Evolutionary conservation across 1,284 basidiomycete species (phyloP).

Genomic region (Boletus chippewaensis): DNA sequence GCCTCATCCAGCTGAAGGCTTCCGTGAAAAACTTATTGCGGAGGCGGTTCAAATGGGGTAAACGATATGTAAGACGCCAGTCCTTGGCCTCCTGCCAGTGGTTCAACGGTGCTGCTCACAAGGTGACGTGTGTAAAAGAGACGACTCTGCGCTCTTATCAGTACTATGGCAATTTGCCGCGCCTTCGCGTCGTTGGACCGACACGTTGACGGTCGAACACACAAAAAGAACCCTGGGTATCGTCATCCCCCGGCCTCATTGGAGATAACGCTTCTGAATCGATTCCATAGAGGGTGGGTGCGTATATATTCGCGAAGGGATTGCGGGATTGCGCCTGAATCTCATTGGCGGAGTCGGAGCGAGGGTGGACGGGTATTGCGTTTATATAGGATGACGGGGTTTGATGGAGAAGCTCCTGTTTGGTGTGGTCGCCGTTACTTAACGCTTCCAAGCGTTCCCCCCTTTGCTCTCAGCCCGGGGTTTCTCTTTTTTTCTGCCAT

Average conservation of each 20-base stretch:
- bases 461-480: neutral
- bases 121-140: neutral
- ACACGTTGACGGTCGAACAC: neutral
- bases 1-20: neutral
- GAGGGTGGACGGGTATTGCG: slow-evolving; percentile 15
- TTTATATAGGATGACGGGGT: slow-evolving; percentile 18
- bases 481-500: too few species aligned
- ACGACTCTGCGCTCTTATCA: neutral
- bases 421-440: neutral
- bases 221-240: slow-evolving; percentile 1
- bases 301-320: slow-evolving; percentile 10
- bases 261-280: slow-evolving; percentile 10
- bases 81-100: neutral
- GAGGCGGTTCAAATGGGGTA: neutral
- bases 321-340: slow-evolving; percentile 18
- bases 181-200: slow-evolving; percentile 4
- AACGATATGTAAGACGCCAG: neutral
- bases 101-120: neutral
- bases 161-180: neutral
- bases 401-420: neutral
- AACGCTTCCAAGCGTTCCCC: too few species aligned
- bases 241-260: slow-evolving; percentile 4
- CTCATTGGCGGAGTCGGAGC: slow-evolving; percentile 21
- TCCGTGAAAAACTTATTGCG: neutral
- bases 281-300: neutral